A percentile compares a stretch with the other conserved stretches of the same genome.
Evolutionary conservation across 495 filamentous ascomycete genomes (phyloP).

Genomic region (Hyaloscypha hepaticicola): DNA sequence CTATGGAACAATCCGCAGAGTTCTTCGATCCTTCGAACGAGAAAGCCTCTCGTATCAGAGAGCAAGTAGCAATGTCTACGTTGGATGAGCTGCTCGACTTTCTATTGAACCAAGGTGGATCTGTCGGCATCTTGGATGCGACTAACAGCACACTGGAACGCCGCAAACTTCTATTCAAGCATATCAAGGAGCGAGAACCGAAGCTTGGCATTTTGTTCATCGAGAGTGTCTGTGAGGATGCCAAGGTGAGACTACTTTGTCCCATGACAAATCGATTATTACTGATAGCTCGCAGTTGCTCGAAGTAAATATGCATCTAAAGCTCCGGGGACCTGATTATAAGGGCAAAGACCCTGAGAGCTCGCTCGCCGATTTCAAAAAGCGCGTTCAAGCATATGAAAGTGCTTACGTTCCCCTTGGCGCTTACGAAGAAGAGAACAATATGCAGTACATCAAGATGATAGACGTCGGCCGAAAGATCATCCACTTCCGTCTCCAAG

Average conservation of each 20-base stretch:
- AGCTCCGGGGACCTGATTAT: conserved; percentile 96
- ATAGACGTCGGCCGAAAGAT: conserved; percentile 96
- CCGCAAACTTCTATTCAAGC: conserved; percentile 77
- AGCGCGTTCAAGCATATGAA: conserved; percentile 89
- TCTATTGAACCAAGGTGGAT: conserved; percentile 75
- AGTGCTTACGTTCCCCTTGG: conserved; percentile 90
- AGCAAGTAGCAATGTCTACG: conserved; percentile 89
- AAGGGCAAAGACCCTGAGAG: conserved; percentile 82
- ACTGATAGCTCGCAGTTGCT: conserved; percentile 53
- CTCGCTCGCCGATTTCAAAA: conserved; percentile 87
- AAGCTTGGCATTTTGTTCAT: conserved; percentile 89
- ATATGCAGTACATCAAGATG: conserved; percentile 94
- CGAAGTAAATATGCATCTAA: conserved; percentile 96
- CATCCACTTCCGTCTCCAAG: conserved; percentile 82
- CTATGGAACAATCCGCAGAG: conserved; percentile 81
- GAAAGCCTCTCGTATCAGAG: conserved; percentile 76
- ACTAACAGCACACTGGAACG: conserved; percentile 93
- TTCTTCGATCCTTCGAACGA: conserved; percentile 95
- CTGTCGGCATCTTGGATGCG: conserved; percentile 96
- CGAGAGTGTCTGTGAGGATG: conserved; percentile 87
- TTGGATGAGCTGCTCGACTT: conserved; percentile 90
- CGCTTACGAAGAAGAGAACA: conserved; percentile 82
- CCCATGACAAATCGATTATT: background rate
- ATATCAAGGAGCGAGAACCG: conserved; percentile 79
- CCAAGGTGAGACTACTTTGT: conserved; percentile 44